phyloP scores from a whole-genome alignment of 2,329 filamentous ascomycete species.

The Tricladium varicosporioides region DNA sequence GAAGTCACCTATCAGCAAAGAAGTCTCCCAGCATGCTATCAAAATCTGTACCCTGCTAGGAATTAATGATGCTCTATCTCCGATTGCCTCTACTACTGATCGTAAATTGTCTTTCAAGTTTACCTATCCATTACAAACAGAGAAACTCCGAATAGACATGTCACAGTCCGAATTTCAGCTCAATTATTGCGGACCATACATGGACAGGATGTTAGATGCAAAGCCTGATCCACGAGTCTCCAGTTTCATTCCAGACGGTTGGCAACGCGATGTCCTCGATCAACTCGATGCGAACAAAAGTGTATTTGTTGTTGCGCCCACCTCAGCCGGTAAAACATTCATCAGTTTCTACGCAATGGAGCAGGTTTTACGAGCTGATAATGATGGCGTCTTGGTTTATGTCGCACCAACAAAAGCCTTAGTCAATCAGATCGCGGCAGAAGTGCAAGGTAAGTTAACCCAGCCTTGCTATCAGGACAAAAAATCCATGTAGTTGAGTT shows the following conservation, averaged over 20 bases:
- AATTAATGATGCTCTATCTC: slow-evolving; percentile 33
- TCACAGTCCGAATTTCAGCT: slow-evolving; percentile 62
- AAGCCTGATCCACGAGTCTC: slow-evolving; percentile 63
- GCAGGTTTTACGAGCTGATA: slow-evolving; percentile 63
- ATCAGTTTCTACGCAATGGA: slow-evolving; percentile 85
- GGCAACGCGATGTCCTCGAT: slow-evolving; percentile 73
- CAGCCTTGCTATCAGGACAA: too few species aligned
- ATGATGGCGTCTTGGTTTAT: slow-evolving; percentile 73
- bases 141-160: slow-evolving; percentile 33
- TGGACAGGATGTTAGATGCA: slow-evolving; percentile 73
- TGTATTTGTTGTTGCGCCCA: slow-evolving; percentile 74
- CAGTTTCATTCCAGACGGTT: slow-evolving; percentile 70
- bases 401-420: slow-evolving; percentile 80
- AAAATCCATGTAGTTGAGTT: too few species aligned
- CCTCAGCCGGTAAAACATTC: slow-evolving; percentile 78
- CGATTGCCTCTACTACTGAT: slow-evolving; percentile 29
- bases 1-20: slow-evolving; percentile 40
- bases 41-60: slow-evolving; percentile 33
- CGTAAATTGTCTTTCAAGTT: slow-evolving; percentile 46
- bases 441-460: slow-evolving; percentile 57
- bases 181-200: slow-evolving; percentile 66
- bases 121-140: slow-evolving; percentile 35
- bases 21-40: slow-evolving; percentile 37
- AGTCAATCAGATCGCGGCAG: slow-evolving; percentile 80
- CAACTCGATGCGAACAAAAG: slow-evolving; percentile 69